Evolutionary conservation across 305 asterid genomes (phyloP).

Genomic region (Lippia alba): DNA sequence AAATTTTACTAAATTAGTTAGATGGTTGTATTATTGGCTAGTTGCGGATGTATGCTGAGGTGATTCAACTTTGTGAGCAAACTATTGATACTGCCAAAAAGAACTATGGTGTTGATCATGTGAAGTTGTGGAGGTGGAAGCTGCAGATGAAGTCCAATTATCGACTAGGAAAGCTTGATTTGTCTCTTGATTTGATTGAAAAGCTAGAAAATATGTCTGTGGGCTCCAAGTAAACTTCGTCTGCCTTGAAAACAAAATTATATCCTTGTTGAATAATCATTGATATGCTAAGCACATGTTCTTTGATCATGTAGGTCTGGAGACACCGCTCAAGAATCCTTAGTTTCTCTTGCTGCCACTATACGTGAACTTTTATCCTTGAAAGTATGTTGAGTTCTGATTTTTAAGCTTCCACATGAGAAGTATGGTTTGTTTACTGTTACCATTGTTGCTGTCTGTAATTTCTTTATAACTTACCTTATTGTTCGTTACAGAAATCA

Average conservation of each 20-base stretch:
- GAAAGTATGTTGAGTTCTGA: conserved; percentile 56
- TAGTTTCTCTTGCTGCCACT: conserved; percentile 58
- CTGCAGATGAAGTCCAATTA: conserved; percentile 71
- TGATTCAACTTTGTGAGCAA: conserved; percentile 73
- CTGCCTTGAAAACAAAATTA: conserved; percentile 27
- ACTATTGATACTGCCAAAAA: conserved; percentile 70
- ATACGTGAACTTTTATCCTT: conserved; percentile 75
- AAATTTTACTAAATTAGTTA: conserved; percentile 15
- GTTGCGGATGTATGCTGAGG: conserved; percentile 73
- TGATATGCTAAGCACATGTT: conserved; percentile 36
- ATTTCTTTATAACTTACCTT: conserved; percentile 1
- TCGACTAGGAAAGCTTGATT: conserved; percentile 80
- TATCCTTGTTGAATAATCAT: conserved; percentile 27
- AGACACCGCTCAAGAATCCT: conserved; percentile 44
- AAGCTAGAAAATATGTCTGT: conserved; percentile 55
- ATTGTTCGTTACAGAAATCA: conserved; percentile 58
- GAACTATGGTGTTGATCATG: conserved; percentile 50
- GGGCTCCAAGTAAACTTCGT: conserved; percentile 54
- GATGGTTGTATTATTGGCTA: conserved; percentile 39
- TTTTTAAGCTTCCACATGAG: conserved; percentile 7
- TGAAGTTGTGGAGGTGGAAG: conserved; percentile 79
- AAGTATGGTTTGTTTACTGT: neutral
- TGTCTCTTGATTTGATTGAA: conserved; percentile 85
- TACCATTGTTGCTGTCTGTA: neutral
- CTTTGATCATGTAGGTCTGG: conserved; percentile 46